Evolutionary conservation across 1,139 yeast species (phyloP).

Genomic region (Blastobotrys arbuscula): DNA sequence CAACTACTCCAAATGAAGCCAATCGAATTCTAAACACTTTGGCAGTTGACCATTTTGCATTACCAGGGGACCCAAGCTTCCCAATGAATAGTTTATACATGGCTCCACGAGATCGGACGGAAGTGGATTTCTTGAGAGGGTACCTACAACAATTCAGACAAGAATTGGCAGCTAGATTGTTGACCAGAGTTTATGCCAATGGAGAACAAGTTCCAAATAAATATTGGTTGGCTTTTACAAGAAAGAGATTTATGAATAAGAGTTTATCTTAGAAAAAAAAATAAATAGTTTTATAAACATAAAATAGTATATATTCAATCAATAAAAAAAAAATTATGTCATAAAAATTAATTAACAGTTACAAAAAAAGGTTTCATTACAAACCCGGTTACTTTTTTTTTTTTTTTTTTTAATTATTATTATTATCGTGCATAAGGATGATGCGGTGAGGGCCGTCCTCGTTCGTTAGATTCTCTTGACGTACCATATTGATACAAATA

Average conservation of each 20-base stretch:
- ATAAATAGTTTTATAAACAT: neutral
- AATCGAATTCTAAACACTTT: constrained; percentile 68
- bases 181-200: constrained; percentile 56
- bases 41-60: constrained; percentile 78
- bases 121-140: constrained; percentile 69
- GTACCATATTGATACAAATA: constrained; percentile 17
- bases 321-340: neutral
- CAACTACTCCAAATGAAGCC: constrained; percentile 52
- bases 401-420: neutral
- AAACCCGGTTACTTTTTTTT: no score
- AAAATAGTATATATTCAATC: neutral
- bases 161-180: constrained; percentile 77
- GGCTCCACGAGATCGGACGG: constrained; percentile 69
- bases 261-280: constrained; percentile 33
- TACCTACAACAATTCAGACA: constrained; percentile 92
- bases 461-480: constrained; percentile 25
- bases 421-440: constrained; percentile 4
- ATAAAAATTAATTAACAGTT: neutral
- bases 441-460: constrained; percentile 16
- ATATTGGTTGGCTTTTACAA: constrained; percentile 93
- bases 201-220: constrained; percentile 45
- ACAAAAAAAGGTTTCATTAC: neutral
- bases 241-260: constrained; percentile 93
- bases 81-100: constrained; percentile 81
- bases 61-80: constrained; percentile 95